Percentiles rank a stretch among this genome's conserved stretches.
Evolutionary conservation across 306 rosid genomes (phyloP).

Genomic region (Chamaecrista fasciculata): DNA sequence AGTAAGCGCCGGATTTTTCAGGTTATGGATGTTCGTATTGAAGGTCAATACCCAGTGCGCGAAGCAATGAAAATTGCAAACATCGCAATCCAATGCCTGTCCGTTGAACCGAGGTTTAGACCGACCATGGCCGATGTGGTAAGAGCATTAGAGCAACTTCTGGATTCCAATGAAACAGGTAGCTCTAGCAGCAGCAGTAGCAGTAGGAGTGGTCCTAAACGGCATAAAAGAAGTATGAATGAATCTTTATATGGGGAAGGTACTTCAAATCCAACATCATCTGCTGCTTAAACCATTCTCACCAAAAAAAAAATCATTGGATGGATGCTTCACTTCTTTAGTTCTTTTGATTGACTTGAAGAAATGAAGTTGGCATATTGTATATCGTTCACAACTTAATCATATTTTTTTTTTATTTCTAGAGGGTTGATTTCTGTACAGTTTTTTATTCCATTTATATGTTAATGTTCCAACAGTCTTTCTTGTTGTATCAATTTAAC

Average conservation of each 20-base stretch:
- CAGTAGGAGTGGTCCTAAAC: constrained; percentile 25
- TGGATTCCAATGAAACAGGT: constrained; percentile 33
- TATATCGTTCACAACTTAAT: constrained; percentile 31
- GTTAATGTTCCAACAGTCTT: neutral
- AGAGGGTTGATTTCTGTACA: constrained; percentile 46
- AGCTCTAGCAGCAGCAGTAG: constrained; percentile 26
- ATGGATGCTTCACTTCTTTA: neutral
- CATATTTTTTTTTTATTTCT: neutral
- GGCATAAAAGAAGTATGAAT: constrained; percentile 30
- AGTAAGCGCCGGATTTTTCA: constrained; percentile 72
- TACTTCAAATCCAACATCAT: constrained; percentile 29
- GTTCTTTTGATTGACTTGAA: constrained; percentile 6
- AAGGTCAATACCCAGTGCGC: constrained; percentile 66
- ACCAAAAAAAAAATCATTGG: constrained; percentile 2
- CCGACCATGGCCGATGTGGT: constrained; percentile 83
- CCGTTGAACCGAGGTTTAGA: constrained; percentile 67
- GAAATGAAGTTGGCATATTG: constrained; percentile 20
- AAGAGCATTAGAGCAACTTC: constrained; percentile 65
- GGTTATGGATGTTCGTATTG: constrained; percentile 75
- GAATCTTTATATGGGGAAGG: constrained; percentile 8
- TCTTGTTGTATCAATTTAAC: neutral
- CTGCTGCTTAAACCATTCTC: constrained; percentile 36
- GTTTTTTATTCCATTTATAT: constrained; percentile 29
- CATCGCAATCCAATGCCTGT: constrained; percentile 67
- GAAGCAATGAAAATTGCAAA: constrained; percentile 63